phyloP scores from a whole-genome alignment of 257 asterid species.

The Scutellaria galericulata region DNA sequence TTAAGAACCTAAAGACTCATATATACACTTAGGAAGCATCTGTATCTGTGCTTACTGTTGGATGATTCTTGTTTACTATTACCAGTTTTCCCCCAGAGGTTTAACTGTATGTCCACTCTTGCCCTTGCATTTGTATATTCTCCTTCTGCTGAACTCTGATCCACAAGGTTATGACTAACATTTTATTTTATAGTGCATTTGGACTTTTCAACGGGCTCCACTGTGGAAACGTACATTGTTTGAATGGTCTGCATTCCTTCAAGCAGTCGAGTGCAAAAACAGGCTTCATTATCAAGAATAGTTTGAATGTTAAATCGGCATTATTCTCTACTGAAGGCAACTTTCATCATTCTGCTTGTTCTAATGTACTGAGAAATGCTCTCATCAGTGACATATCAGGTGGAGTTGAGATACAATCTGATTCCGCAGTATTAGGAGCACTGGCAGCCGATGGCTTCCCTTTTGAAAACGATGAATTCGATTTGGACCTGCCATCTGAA shows the following conservation, averaged over 20 bases:
- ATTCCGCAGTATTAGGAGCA: constrained; percentile 55
- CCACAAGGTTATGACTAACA: constrained; percentile 2
- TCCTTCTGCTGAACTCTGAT: background rate
- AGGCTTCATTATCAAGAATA: constrained; percentile 43
- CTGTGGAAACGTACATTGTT: constrained; percentile 24
- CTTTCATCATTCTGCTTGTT: constrained; percentile 34
- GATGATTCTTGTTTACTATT: no score
- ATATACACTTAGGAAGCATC: no score
- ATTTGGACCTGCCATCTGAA: constrained; percentile 72
- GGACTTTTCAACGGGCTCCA: constrained; percentile 29
- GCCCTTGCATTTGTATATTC: background rate
- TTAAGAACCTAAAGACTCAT: background rate
- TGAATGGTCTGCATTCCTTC: constrained; percentile 42
- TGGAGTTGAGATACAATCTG: constrained; percentile 60
- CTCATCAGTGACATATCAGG: constrained; percentile 47
- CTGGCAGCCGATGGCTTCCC: constrained; percentile 74
- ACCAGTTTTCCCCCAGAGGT: no score
- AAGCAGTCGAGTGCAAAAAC: constrained; percentile 44
- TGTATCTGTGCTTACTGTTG: no score
- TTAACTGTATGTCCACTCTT: no score
- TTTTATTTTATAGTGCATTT: constrained; percentile 24
- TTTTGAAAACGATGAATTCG: constrained; percentile 61
- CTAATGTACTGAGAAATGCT: constrained; percentile 40
- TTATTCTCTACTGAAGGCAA: constrained; percentile 52
- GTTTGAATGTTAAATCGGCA: constrained; percentile 45